Percentiles rank a stretch among this genome's conserved stretches.
phyloP scores from a whole-genome alignment of 345 rosid species.

The Pistacia atlantica region DNA sequence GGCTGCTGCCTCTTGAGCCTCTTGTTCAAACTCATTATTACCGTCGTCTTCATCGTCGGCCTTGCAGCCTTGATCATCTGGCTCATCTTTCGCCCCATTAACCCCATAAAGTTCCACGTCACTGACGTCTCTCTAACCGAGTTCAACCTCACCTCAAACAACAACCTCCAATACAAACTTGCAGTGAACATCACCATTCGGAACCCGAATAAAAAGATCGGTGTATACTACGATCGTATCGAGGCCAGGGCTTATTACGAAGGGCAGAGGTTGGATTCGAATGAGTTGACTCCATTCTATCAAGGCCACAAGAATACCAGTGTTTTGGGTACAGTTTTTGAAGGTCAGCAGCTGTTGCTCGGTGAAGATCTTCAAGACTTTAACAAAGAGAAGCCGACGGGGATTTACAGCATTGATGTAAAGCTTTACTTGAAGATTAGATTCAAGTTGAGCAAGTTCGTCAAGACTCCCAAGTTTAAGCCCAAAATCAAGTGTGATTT shows the following conservation, averaged over 20 bases:
- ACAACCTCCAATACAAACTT: constrained; percentile 43
- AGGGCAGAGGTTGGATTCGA: constrained; percentile 37
- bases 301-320: constrained; percentile 86
- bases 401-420: constrained; percentile 54
- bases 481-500: constrained; percentile 64
- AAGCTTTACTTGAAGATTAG: constrained; percentile 57
- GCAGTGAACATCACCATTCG: constrained; percentile 50
- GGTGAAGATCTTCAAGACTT: constrained; percentile 28
- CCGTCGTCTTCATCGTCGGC: constrained; percentile 45
- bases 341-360: constrained; percentile 38
- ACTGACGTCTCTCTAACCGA: constrained; percentile 50
- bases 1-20: constrained; percentile 62
- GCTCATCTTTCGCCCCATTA: constrained; percentile 68
- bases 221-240: constrained; percentile 53
- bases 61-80: constrained; percentile 54
- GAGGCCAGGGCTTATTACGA: constrained; percentile 52
- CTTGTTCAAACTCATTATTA: constrained; percentile 44
- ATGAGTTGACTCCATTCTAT: constrained; percentile 48
- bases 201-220: constrained; percentile 69
- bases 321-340: constrained; percentile 39
- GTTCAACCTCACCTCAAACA: constrained; percentile 44
- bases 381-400: constrained; percentile 38
- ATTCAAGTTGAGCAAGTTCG: constrained; percentile 53
- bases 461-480: constrained; percentile 50
- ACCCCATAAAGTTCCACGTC: constrained; percentile 46